Conservation (phyloP, 768 basidiomycete species). For the Aureoboletus auriporus region DNA sequence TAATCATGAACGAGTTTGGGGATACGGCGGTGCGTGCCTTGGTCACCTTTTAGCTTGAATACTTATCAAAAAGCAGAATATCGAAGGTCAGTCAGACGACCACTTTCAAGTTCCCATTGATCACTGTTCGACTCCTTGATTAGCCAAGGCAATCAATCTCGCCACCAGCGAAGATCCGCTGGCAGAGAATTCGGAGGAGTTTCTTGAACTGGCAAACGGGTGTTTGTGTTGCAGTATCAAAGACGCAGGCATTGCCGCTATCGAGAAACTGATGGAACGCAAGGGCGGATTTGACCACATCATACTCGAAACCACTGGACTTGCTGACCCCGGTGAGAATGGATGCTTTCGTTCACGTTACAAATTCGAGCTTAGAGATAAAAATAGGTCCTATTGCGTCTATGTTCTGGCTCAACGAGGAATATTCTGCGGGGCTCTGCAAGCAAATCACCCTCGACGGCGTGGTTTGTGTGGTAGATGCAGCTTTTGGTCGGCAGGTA, state of each 20-base stretch:
- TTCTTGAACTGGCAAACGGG: slow-evolving; percentile 92
- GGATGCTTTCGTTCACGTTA: background rate
- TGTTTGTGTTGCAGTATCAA: slow-evolving; percentile 99
- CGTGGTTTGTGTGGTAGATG: slow-evolving; percentile 90
- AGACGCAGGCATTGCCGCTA: slow-evolving; percentile 88
- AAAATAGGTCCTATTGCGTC: slow-evolving; percentile 74
- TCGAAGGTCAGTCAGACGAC: slow-evolving; percentile 63
- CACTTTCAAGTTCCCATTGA: background rate
- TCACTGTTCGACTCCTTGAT: background rate
- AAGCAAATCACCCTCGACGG: slow-evolving; percentile 78
- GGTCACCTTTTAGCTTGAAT: slow-evolving; percentile 9
- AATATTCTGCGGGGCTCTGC: slow-evolving; percentile 64
- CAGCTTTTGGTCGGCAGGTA: slow-evolving; percentile 70
- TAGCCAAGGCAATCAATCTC: slow-evolving; percentile 86
- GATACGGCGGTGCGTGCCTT: slow-evolving; percentile 73
- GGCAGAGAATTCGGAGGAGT: slow-evolving; percentile 70
- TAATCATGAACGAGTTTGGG: slow-evolving; percentile 98
- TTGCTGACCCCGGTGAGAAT: slow-evolving; percentile 84
- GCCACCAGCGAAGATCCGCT: slow-evolving; percentile 60
- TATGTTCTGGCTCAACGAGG: slow-evolving; percentile 86
- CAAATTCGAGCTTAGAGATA: slow-evolving; percentile 1
- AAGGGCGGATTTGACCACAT: slow-evolving; percentile 94
- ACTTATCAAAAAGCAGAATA: slow-evolving; percentile 54
- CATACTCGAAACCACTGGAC: slow-evolving; percentile 90
- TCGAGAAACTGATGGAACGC: slow-evolving; percentile 84